phyloP scores from a whole-genome alignment of 768 basidiomycete species.

The Russula brevipes region DNA sequence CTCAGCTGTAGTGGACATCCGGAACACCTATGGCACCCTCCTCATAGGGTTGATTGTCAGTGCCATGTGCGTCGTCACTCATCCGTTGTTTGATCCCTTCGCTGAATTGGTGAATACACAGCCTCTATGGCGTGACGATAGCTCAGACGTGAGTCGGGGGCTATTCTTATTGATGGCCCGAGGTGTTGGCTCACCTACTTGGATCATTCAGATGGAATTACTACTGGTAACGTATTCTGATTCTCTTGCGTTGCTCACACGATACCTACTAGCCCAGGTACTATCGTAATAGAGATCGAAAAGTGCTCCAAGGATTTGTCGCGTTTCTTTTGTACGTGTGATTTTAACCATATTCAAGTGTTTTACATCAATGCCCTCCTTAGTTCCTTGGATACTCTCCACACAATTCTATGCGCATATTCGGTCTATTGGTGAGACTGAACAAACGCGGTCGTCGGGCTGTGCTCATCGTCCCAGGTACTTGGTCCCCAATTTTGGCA shows the following conservation, averaged over 20 bases:
- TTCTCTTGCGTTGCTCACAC: not conserved
- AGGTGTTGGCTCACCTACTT: not conserved
- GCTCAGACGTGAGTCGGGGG: slow-evolving; percentile 6
- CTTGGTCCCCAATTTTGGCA: slow-evolving; percentile 42
- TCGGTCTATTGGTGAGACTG: slow-evolving; percentile 43
- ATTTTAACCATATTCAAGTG: too few species aligned
- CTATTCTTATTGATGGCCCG: not conserved
- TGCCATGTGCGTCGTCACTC: not conserved
- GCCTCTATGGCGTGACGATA: slow-evolving; percentile 6
- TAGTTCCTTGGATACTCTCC: slow-evolving; percentile 42
- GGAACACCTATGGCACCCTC: not conserved
- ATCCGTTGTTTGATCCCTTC: not conserved
- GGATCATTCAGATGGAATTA: slow-evolving; percentile 3
- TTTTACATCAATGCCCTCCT: not conserved
- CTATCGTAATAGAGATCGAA: not conserved
- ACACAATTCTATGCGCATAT: slow-evolving; percentile 42
- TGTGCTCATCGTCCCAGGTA: slow-evolving; percentile 34
- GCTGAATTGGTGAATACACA: not conserved
- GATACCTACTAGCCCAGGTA: not conserved
- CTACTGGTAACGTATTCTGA: not conserved
- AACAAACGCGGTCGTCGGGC: not conserved
- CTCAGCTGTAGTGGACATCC: not conserved
- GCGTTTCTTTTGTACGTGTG: not conserved
- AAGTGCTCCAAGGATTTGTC: not conserved
- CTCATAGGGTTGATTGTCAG: slow-evolving; percentile 11